phyloP scores from a whole-genome alignment of 192 early-diverging fungal species.

The Coemansia sp. region DNA sequence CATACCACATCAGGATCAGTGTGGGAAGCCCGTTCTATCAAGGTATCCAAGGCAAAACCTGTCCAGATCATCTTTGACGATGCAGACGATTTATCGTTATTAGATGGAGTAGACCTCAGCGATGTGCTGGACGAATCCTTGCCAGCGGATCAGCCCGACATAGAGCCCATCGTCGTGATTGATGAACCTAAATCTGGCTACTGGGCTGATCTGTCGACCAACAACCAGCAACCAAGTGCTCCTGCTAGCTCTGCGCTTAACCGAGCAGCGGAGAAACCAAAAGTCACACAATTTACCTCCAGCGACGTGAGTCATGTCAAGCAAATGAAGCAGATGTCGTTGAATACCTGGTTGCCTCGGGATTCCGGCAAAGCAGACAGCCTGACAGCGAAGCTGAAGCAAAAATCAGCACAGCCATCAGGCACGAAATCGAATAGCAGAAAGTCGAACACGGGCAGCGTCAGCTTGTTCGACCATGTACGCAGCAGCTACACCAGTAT shows the following conservation, averaged over 20 bases:
- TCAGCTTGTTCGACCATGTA: conserved; percentile 16
- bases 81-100: conserved; percentile 33
- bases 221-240: background rate
- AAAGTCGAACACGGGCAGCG: background rate
- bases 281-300: conserved; percentile 18
- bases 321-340: conserved; percentile 27
- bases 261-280: background rate
- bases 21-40: conserved; percentile 26
- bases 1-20: conserved; percentile 19
- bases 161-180: background rate
- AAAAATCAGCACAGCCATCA: background rate
- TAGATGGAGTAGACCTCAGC: conserved; percentile 28
- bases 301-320: conserved; percentile 3
- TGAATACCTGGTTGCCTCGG: conserved; percentile 31
- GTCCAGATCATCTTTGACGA: conserved; percentile 44
- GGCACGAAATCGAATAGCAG: background rate
- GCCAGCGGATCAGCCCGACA: background rate
- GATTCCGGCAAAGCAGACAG: background rate
- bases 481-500: conserved; percentile 24
- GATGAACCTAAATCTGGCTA: background rate
- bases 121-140: conserved; percentile 18
- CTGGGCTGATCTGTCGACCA: background rate
- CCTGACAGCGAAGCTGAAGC: conserved; percentile 5
- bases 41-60: conserved; percentile 24
- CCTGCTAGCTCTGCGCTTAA: background rate